Evolutionary conservation across 73 alveolate genomes (phyloP), one percentile per base, ranked within the genome.

Genomic region (Stentor roeselii): DNA sequence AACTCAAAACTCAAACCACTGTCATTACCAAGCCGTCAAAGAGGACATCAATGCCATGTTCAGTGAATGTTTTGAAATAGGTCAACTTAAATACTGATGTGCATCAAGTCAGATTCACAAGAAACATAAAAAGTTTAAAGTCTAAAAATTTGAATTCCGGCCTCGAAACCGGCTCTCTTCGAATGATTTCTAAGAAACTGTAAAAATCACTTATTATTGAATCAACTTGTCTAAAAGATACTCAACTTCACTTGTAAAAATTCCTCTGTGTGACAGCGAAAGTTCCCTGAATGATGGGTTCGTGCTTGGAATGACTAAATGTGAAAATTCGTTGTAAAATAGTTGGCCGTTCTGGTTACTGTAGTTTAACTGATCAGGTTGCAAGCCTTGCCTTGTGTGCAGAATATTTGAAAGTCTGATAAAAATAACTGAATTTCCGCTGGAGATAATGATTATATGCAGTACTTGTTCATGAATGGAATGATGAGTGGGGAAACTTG

Each of bases 401-500:
- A 14, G 42, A 35, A 35, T 11, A 61, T 35, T 11, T 36, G 6
- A 61, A 11, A 14, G 11, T 35, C 27, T 11, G 11, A 6, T 61
- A 61, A 30, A 61, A 61, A 61, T 61, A 14, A n/a, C 21, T 11
- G 11, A 11, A 61, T 30, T 30, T 61, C 82, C 14, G 37, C 38
- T 11, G 42, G 11, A 14, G 82, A 30, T 30, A 61, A 35, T 6
- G 21, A 61, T 14, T 36, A 6, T 6, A 30, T 30, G 82, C 21
- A 11, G 6, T 11, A 14, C 6, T 35, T 61, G 59, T 87, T 89
- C 82, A 14, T 32, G 86, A 59, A 84, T 40, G 59, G 42, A 87
- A 87, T 34, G 92, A 88, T 2, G 83, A 39, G 60, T 85, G 84
- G 36, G 93, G 93, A 88, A 88, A 30, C n/a, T 59, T 27, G 75